Conservation (phyloP, 202 grass and related monocot species). For the Elaeis oleifera region DNA sequence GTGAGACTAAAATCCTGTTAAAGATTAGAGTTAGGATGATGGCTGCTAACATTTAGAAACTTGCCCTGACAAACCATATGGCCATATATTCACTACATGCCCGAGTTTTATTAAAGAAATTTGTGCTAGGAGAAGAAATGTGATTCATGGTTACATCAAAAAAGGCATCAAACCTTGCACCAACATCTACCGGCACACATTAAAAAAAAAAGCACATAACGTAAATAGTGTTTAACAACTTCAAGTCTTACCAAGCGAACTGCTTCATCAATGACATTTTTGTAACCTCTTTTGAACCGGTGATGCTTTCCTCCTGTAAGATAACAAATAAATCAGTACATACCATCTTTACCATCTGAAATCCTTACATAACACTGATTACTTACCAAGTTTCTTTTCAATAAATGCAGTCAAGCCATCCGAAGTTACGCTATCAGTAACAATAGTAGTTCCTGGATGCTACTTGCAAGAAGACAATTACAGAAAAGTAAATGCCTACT, state of each 20-base stretch:
- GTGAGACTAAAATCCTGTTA: no score
- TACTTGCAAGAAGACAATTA: conserved; percentile 35
- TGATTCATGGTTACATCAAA: no score
- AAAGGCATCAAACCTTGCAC: no score
- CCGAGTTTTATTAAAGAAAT: no score
- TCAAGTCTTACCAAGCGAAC: conserved; percentile 61
- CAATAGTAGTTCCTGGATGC: conserved; percentile 82
- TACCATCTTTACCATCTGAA: not conserved
- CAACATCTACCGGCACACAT: no score
- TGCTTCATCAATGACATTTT: conserved; percentile 99
- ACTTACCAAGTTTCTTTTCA: conserved; percentile 88
- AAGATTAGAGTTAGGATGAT: no score
- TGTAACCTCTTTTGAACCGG: conserved; percentile 90
- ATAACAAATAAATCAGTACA: conserved; percentile 26
- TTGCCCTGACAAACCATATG: no score
- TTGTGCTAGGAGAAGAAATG: no score
- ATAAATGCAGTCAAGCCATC: conserved; percentile 91
- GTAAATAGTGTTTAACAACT: not conserved
- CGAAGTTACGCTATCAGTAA: conserved; percentile 95
- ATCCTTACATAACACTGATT: no score
- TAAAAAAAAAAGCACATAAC: not conserved
- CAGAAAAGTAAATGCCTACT: conserved; percentile 25
- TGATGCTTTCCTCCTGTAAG: conserved; percentile 90
- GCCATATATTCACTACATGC: no score
- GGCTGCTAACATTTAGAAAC: no score